Evolutionary conservation across 2,329 filamentous ascomycete genomes (phyloP), one percentile per base, ranked within the genome.

Genomic region (Sphaerostilbella broomeana): DNA sequence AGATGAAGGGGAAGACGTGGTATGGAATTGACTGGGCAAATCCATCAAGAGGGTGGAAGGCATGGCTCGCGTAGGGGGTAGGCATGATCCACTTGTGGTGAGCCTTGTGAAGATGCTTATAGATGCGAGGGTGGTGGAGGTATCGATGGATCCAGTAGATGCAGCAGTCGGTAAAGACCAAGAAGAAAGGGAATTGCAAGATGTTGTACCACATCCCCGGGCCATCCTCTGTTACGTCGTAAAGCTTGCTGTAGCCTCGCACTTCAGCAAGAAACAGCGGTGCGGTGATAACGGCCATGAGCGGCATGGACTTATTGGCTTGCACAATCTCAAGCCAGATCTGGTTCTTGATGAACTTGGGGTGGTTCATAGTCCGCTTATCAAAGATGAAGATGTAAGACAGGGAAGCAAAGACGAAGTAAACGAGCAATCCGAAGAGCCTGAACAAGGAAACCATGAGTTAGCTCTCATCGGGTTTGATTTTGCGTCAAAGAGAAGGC

Each of bases 61-160:
- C 90, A 58, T 95, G 85, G 52, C 83, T 88, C 28, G 90, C 89
- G 61, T 79, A 95, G 1, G 90, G 90, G 3, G 87, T 94, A 3
- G 90, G 90, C 86, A 95, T 94, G 65, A 97, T 95, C 90, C 90
- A 97, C 71, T 95, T 95, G 79, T 97, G 90, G 67, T 97, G 90
- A 50, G 88, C 83, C 77, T 97, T 97, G 77, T 97, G 90, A 35
- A 95, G 73, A 50, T 72, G 71, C 70, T 89, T 94, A 77, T 97
- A 97, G 36, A 65, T 52, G 38, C 68, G 57, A 12, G 85, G 85
- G 63, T 88, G 81, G 65, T 95, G 88, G 46, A 94, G 74, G 42
- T 77, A 83, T 42, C 88, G 83, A 69, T 94, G 88, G 55, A 94
- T 90, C 75, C 84, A 86, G 73, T 95, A 94, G 68, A 95, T 89